Conservation (phyloP, 768 basidiomycete species). For the Paxillus involutus region DNA sequence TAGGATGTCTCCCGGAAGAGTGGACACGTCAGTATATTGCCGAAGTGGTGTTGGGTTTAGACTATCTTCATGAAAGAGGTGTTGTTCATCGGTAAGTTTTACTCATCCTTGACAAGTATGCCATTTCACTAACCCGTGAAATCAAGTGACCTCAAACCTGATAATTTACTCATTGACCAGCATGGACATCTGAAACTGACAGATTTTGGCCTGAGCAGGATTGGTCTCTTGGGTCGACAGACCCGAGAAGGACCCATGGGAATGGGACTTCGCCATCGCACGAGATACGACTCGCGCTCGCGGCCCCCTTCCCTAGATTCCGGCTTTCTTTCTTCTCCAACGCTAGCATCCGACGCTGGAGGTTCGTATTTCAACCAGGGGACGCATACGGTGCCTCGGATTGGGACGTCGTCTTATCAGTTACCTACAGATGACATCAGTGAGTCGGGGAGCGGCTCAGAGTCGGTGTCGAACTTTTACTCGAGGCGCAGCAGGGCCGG, state of each 20-base stretch:
- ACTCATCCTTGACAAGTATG: background rate
- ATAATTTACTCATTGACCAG: constrained; percentile 95
- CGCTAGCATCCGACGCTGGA: constrained; percentile 62
- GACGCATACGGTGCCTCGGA: constrained; percentile 55
- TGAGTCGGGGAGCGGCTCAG: constrained; percentile 85
- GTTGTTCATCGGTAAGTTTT: constrained; percentile 89
- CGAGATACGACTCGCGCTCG: constrained; percentile 65
- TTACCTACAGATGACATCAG: constrained; percentile 75
- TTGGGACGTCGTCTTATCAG: constrained; percentile 65
- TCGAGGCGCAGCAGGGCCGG: constrained; percentile 48
- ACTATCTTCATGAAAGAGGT: constrained; percentile 93
- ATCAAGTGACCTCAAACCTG: constrained; percentile 91
- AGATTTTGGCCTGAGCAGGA: constrained; percentile 95
- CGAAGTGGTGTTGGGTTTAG: constrained; percentile 91
- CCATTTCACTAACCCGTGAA: constrained; percentile 2
- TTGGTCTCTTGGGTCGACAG: constrained; percentile 97
- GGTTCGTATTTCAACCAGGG: constrained; percentile 83
- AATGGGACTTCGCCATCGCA: constrained; percentile 50
- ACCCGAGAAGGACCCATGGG: constrained; percentile 62
- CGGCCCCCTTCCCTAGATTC: constrained; percentile 83
- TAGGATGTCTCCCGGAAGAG: constrained; percentile 93
- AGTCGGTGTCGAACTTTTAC: constrained; percentile 62
- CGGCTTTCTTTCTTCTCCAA: constrained; percentile 74
- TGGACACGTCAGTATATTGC: constrained; percentile 98
- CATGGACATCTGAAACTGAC: constrained; percentile 97